phyloP scores from a whole-genome alignment of 148 eudicot species.

The Gaultheria prostrata region DNA sequence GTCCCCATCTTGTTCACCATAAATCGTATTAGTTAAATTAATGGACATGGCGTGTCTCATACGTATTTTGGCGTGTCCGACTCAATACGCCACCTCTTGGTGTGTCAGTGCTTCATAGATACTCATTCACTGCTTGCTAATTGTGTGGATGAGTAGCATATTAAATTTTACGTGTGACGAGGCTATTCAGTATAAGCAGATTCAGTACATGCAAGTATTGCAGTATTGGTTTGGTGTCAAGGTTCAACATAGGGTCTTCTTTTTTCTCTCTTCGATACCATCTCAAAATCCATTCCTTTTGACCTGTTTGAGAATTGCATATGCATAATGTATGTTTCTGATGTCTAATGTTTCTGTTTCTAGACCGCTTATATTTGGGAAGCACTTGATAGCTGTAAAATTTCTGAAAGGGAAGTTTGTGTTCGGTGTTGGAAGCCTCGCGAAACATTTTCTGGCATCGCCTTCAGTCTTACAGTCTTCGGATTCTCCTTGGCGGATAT shows the following conservation, averaged over 20 bases:
- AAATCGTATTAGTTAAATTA: no score
- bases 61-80: not conserved
- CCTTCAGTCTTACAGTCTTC: no score
- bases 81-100: not conserved
- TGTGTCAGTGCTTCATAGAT: no score
- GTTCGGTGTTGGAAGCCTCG: conserved; percentile 87
- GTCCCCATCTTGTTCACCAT: no score
- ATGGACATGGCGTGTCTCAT: not conserved
- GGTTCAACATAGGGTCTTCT: not conserved
- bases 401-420: conserved; percentile 57
- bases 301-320: not conserved
- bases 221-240: not conserved
- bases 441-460: conserved; percentile 62
- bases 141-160: not conserved
- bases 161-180: not conserved
- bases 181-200: not conserved
- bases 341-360: not conserved
- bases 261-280: not conserved
- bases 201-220: not conserved
- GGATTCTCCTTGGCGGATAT: conserved; percentile 62
- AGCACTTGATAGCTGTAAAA: conserved; percentile 45
- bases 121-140: not conserved
- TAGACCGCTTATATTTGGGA: conserved; percentile 47
- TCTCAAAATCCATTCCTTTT: not conserved
- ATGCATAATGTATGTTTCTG: not conserved